Evolutionary conservation across 345 rosid species (phyloP).

Genomic region (Lepidium africanum): DNA sequence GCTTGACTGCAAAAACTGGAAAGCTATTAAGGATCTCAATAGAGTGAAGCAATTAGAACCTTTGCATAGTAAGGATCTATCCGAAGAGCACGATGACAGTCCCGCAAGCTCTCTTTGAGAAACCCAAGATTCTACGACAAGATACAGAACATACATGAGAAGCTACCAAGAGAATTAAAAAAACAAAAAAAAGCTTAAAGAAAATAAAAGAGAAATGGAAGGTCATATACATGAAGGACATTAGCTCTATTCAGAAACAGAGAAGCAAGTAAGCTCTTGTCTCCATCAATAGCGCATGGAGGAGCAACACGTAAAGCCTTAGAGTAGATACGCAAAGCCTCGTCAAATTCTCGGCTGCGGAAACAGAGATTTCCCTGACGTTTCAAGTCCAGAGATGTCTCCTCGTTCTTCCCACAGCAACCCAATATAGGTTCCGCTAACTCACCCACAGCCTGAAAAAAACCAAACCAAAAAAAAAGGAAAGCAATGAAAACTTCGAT

Average conservation of each 20-base stretch:
- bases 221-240: slow-evolving; percentile 36
- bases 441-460: slow-evolving; percentile 40
- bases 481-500: not conserved
- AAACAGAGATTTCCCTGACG: slow-evolving; percentile 52
- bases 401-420: slow-evolving; percentile 53
- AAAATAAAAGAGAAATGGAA: not conserved
- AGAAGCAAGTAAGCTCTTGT: slow-evolving; percentile 60
- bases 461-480: not conserved
- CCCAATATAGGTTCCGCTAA: slow-evolving; percentile 41
- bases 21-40: not conserved
- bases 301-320: slow-evolving; percentile 84
- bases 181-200: not conserved
- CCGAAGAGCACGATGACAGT: slow-evolving; percentile 68
- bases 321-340: slow-evolving; percentile 54
- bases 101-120: slow-evolving; percentile 49
- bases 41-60: slow-evolving; percentile 29
- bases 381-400: slow-evolving; percentile 52
- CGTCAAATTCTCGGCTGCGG: slow-evolving; percentile 30
- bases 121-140: slow-evolving; percentile 43
- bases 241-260: slow-evolving; percentile 70
- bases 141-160: not conserved
- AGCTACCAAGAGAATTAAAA: not conserved
- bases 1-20: not conserved
- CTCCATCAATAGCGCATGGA: slow-evolving; percentile 37
- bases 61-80: slow-evolving; percentile 62